These are phyloP conservation scores for Ustilago curta DNA, from an alignment of 1,284 basidiomycete genomes.

Conservation along the genomic window DNA sequence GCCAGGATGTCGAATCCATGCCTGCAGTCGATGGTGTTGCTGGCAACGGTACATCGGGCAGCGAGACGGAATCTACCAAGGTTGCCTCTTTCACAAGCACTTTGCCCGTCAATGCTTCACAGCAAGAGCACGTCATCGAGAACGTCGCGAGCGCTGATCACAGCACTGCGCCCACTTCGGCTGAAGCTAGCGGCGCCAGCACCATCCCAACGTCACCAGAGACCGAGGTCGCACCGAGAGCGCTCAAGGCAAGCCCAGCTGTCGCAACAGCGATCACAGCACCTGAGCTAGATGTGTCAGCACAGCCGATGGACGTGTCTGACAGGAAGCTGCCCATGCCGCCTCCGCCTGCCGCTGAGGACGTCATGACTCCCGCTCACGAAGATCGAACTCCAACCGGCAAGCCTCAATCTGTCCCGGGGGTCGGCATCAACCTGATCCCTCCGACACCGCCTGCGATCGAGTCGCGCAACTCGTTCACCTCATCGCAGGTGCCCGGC, in stretches of 20 bases:
- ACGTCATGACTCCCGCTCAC: constrained; percentile 24
- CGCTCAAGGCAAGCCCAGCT: not conserved
- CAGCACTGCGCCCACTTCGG: constrained; percentile 22
- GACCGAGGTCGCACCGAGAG: not conserved
- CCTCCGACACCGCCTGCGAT: constrained; percentile 63
- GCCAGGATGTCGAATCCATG: no score
- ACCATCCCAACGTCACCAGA: constrained; percentile 54
- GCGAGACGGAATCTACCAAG: not conserved
- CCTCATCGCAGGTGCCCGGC: constrained; percentile 34
- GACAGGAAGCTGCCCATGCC: constrained; percentile 58
- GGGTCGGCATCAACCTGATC: constrained; percentile 61
- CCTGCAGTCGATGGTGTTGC: no score
- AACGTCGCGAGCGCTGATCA: constrained; percentile 9
- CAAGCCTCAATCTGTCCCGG: constrained; percentile 25
- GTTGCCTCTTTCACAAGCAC: not conserved
- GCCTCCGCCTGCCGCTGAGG: constrained; percentile 40
- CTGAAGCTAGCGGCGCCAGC: constrained; percentile 52
- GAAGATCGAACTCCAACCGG: constrained; percentile 52
- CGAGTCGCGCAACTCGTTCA: constrained; percentile 44
- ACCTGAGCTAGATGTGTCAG: constrained; percentile 10
- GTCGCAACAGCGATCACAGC: constrained; percentile 7
- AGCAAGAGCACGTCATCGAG: not conserved
- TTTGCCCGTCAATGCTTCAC: not conserved
- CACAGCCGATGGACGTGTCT: constrained; percentile 6
- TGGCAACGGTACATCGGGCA: not conserved